Evolutionary conservation across 2,329 filamentous ascomycete species (phyloP), one percentile per base, ranked within the genome.

Genomic region (Graphium sp.): DNA sequence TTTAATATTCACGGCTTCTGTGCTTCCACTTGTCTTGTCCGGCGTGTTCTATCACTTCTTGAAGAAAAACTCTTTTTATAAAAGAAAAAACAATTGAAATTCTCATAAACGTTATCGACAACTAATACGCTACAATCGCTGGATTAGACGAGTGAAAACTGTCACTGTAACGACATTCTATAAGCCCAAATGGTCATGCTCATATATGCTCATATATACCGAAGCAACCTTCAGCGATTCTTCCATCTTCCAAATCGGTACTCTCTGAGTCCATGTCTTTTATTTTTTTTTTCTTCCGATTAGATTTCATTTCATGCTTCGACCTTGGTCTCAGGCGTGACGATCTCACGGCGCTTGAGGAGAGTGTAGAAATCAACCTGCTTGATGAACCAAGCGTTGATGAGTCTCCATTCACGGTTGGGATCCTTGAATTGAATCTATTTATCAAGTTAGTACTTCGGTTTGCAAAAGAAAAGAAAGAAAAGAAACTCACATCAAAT

Each of bases 301-400:
- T n/a, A n/a, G n/a, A n/a, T n/a, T n/a, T n/a, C n/a, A n/a, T n/a
- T n/a, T n/a, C n/a, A n/a, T n/a, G n/a, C n/a, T n/a, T n/a, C n/a
- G n/a, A n/a, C n/a, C 16, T 20, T 10, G 30, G 24, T 29, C 28
- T 45, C 40, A 7, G 55, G 53, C 35, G 49, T 45, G 2, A 64
- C 50, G 14, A 66, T 37, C 4, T 59, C 47, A 23, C 61, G 48
- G 26, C 52, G 32, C 26, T 52, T 44, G 29, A 66, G 63, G 24
- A 47, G 48, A 11, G 55, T 52, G 33, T 55, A 47, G 37, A 71
- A 72, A 42, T 69, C 60, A 16, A 56, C 52, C 41, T 72, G 68
- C 46, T 70, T 67, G 28, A 73, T 63, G 34, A 74, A 73, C 68
- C 68, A 74, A 4, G 67, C 63, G 37, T 74, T 73, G 27, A 65